Base-by-base conservation (phyloP, 1,139 yeast species). In the Meyerozyma guilliermondii region DNA sequence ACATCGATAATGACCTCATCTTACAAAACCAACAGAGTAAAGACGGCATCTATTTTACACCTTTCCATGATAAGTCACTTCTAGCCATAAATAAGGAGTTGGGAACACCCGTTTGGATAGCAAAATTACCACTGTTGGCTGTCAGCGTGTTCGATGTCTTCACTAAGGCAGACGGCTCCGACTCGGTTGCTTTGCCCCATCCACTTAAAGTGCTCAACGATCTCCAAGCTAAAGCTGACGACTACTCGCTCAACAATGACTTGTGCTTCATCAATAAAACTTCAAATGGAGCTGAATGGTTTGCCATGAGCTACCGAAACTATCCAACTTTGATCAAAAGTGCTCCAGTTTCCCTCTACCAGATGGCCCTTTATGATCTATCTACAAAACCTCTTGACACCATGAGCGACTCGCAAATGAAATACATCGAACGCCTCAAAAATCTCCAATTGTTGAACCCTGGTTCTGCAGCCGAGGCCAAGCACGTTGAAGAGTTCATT, bases 311-410 rank as follows among this genome's bases (percentile, higher is more conserved):
- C 26, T 86, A 82, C 50, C 60, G 63, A 23, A 75, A 81, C 52
- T 91, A 83, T 55, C 96, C 97, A 0, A 81, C 94, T 0, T 62
- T 89, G 41, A 89, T 91, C 17, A 80, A 81, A 47, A 78, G 87
- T 22, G 94, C 97, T 0, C 92, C 95, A 0, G 56, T 76, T 3
- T 80, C 89, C 0, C 72, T 74, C 45, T 83, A 79, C 52, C 79
- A 79, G 36, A 54, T 76, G 42, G 43, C 63, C 11, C 55, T 71
- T 39, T 61, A 61, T 48, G 59, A 59, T 38, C 43, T 60, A 46
- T 44, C 8, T 40, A 41, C 18, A 46, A 50, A 33, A 33, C 24
- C 36, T 9, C 16, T 33, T 23, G 24, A 33, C 4, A 29, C 38
- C 17, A 39, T 43, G 30, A 48, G 41, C 27, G 44, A 42, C 14